Base-by-base conservation (phyloP, 208 protist species). In the Acanthamoeba lenticulata region DNA sequence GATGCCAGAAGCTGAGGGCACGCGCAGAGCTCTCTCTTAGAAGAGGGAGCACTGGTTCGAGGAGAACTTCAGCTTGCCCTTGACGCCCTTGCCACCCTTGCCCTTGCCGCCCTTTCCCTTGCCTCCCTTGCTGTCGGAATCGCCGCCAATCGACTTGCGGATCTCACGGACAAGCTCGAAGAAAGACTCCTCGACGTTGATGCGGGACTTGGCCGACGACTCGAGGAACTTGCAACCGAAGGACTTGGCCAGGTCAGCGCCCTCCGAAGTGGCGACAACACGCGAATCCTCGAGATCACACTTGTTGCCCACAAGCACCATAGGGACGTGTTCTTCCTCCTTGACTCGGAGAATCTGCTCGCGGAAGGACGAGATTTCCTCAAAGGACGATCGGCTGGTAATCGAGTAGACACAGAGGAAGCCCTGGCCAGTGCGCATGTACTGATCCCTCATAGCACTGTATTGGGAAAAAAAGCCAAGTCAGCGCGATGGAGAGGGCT, bases 261-360 rank as follows among this genome's bases (percentile, higher is more conserved):
- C 95, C 38, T 96, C 79, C 17, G 79, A 40, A 15, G 52, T 69
- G 24, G 74, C 60, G 36, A 95, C 95, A 15, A 77, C 86, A 19
- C 86, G 67, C n/a, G 42, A 5, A 24, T 95, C 92, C 47, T 94
- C 91, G 27, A 97, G 86, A 94, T 96, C 95, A 60, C 92, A 95
- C 69, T 96, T 96, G 94, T 98, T 98, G 44, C 95, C 97, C 17
- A 96, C 94, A 11, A 98, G 67, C 19, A 97, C 92, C 86, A 97
- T 96, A 19, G 97, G 96, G 29, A 97, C 72, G 55, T 96, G 5
- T 1, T 93, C 45, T 21, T 93, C 89, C 40, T 97, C 96, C 60
- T 96, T 97, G 32, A 97, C 85, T 38, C 95, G 57, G 5, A 94
- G 60, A 32, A 97, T 97, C 55, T 97, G 95, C n/a, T 95, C 90